Percentiles rank a stretch among this genome's conserved stretches.
Evolutionary conservation across 1,284 basidiomycete genomes (phyloP).

Genomic region (Ustilago loliicola): DNA sequence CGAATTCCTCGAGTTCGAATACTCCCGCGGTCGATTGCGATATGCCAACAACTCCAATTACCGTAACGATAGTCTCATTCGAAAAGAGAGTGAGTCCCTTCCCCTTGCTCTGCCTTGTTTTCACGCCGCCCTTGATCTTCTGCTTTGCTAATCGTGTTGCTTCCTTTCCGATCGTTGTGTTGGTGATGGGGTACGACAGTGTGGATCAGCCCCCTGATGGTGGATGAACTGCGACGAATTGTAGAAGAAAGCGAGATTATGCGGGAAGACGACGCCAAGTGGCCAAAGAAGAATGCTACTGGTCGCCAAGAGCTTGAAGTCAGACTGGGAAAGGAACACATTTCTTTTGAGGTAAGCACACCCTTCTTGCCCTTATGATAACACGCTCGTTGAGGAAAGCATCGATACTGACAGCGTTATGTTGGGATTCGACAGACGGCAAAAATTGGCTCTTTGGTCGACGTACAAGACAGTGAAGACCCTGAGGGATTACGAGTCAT

Average conservation of each 20-base stretch:
- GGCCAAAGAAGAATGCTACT: conserved; percentile 98
- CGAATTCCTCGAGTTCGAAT: conserved; percentile 95
- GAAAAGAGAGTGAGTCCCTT: conserved; percentile 88
- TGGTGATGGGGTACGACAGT: conserved; percentile 76
- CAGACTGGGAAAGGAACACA: conserved; percentile 92
- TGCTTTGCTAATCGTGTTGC: not conserved
- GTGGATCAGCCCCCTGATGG: conserved; percentile 91
- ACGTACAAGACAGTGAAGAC: conserved; percentile 96
- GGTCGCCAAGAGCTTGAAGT: conserved; percentile 98
- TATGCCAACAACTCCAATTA: conserved; percentile 99
- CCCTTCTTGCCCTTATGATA: too few species aligned
- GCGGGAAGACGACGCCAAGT: conserved; percentile 96
- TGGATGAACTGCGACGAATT: conserved; percentile 92
- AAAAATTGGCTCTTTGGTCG: conserved; percentile 95
- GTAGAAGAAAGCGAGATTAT: conserved; percentile 95
- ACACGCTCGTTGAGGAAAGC: conserved; percentile 79
- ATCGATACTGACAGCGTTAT: not conserved
- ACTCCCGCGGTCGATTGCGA: conserved; percentile 91
- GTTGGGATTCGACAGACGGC: conserved; percentile 79
- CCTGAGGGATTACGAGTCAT: conserved; percentile 98
- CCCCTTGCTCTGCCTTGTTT: not conserved
- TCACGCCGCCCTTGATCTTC: not conserved
- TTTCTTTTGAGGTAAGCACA: conserved; percentile 89
- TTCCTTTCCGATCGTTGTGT: not conserved
- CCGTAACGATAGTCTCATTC: conserved; percentile 93